Conservation (phyloP, 2,329 filamentous ascomycete genomes). For the Bisporella sp. region DNA sequence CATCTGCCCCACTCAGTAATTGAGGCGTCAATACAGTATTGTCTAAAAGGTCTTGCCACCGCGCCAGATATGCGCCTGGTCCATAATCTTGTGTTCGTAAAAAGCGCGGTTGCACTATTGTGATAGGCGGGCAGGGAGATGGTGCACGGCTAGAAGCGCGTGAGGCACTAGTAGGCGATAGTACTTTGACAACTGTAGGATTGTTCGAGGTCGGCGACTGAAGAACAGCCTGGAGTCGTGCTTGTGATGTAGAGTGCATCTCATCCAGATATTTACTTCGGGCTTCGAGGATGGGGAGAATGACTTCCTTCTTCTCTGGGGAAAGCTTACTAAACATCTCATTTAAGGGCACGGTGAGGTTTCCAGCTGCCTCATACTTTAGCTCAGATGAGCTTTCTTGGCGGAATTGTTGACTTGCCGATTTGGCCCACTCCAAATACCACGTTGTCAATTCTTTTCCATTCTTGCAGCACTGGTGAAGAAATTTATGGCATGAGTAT, state of each 20-base stretch:
- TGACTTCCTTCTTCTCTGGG: constrained; percentile 33
- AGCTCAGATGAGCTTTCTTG: neutral
- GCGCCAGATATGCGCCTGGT: constrained; percentile 64
- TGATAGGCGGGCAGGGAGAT: constrained; percentile 13
- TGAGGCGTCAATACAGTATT: constrained; percentile 59
- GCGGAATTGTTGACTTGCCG: constrained; percentile 11
- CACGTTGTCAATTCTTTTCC: constrained; percentile 39
- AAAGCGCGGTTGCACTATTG: constrained; percentile 21
- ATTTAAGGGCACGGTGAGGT: constrained; percentile 5
- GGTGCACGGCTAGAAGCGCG: constrained; percentile 10
- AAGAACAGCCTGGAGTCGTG: constrained; percentile 42
- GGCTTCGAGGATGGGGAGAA: constrained; percentile 48
- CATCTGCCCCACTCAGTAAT: too few relatives aligned
- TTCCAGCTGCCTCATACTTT: constrained; percentile 5
- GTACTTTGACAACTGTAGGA: constrained; percentile 1
- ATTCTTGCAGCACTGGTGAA: constrained; percentile 62
- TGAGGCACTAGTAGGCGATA: constrained; percentile 12
- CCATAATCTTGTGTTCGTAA: constrained; percentile 30
- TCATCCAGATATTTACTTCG: constrained; percentile 53
- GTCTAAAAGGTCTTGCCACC: constrained; percentile 68
- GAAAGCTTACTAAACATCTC: constrained; percentile 33
- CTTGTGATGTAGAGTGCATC: constrained; percentile 50
- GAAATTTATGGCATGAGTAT: constrained; percentile 57
- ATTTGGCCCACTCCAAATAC: constrained; percentile 8
- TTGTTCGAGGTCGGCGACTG: constrained; percentile 23